Evolutionary conservation across 805 yeast genomes (phyloP), one percentile per base, ranked within the genome.

Genomic region (Spathaspora hagerdaliae): DNA sequence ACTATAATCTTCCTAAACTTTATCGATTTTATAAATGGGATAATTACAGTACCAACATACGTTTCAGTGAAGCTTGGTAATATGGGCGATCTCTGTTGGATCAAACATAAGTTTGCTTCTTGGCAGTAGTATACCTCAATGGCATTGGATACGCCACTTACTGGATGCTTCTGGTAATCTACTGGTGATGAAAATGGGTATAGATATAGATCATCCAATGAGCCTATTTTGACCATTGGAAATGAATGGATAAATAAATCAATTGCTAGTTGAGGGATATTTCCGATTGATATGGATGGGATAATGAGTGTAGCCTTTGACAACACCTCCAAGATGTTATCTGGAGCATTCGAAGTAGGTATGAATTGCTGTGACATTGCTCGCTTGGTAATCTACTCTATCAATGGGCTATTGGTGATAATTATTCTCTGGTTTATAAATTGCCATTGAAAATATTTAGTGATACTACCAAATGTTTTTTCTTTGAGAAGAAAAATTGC

Each of bases 111-210:
- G 2, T 74, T 67, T 37, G 59, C 55, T 2, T 51, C 45, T 1
- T 63, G 59, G 50, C 74, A 71, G 51, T 65, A 64, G 60, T 79
- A 86, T 2, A 88, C 73, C 55, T 91, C 96, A 27, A 87, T 58
- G 0, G 85, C 79, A 1, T 86, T 78, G 0, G 85, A 73, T 3
- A 79, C 61, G 1, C 79, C 80, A 9, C 8, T 24, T 1, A 46
- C 33, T 7, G 37, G 38, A 43, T 56, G 69, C 11, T 5, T 11
- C 24, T 27, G 26, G 33, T 46, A 43, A 57, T 89, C 97, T 10
- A 76, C 66, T 1, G 97, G 95, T 0, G 96, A 85, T 0, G 83
- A 82, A 65, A 92, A 88, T 2, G 98, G 96, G 57, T 85, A 87
- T 7, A 90, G 63, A 51, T 71, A 78, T 2, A 68, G 61, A 42